A percentile compares a stretch with the other conserved stretches of the same genome.
These are phyloP conservation scores for Globisporangium emineosum DNA, from an alignment of 352 stramenopile genomes.

Conservation along the genomic window DNA sequence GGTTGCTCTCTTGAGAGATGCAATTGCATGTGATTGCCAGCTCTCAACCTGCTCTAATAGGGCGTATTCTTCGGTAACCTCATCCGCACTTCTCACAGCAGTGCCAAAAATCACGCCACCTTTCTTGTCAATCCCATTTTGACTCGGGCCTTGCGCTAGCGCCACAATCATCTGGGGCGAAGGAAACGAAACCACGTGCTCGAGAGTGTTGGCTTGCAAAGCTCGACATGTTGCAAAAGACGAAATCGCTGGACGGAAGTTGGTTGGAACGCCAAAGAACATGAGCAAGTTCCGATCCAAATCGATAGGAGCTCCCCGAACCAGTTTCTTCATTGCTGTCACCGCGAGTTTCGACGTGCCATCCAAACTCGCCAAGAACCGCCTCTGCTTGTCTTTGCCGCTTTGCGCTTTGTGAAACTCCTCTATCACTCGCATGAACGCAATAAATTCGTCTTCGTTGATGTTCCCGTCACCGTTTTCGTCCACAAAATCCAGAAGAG, in stretches of 20 bases:
- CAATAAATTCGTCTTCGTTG: conserved; percentile 68
- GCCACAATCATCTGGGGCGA: conserved; percentile 61
- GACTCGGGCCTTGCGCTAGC: conserved; percentile 34
- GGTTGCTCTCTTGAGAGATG: conserved; percentile 69
- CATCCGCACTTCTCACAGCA: conserved; percentile 19
- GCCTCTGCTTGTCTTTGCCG: conserved; percentile 29
- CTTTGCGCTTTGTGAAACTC: conserved; percentile 37
- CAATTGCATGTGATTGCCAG: conserved; percentile 57
- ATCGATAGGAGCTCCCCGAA: conserved; percentile 59
- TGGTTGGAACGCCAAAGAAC: conserved; percentile 78
- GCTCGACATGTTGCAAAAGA: conserved; percentile 42
- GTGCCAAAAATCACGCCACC: conserved; percentile 28
- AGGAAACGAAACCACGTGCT: conserved; percentile 67
- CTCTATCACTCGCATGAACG: conserved; percentile 72
- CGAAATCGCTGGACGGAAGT: conserved; percentile 70
- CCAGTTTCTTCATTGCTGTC: conserved; percentile 77
- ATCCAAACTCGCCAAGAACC: conserved; percentile 42
- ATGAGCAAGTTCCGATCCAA: conserved; percentile 66
- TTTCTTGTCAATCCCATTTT: conserved; percentile 27
- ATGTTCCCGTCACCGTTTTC: conserved; percentile 58
- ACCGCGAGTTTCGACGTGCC: conserved; percentile 42
- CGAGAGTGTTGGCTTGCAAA: conserved; percentile 58
- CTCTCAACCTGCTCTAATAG: conserved; percentile 54
- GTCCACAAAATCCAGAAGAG: conserved; percentile 68
- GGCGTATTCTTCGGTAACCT: conserved; percentile 28